Evolutionary conservation across 2,329 filamentous ascomycete species (phyloP), one percentile per base, ranked within the genome.

Genomic region (Ceratocystis eucalypticola): DNA sequence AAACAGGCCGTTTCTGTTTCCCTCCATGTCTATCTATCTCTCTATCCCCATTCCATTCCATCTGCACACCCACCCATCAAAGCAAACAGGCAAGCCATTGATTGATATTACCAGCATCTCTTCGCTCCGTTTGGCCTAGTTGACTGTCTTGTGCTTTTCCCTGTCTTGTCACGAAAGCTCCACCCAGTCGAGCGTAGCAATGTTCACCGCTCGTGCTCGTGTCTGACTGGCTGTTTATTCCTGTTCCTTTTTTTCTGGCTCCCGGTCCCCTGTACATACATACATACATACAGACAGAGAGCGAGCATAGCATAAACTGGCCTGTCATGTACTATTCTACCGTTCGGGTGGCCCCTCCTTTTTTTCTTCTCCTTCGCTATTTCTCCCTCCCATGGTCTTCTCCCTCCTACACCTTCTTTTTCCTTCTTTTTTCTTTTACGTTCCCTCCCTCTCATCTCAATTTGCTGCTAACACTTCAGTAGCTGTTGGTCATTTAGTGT

Each of bases 171-270:
- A 59, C 5, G 12, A 59, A 20, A 37, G 55, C 55, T 59, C 55
- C 55, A 59, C 55, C 55, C 17, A 28, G 22, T 53, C 25, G 3
- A 53, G 15, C 48, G 10, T 25, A 12, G 25, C 55, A 17, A 59
- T 37, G 28, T 59, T 59, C 55, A 59, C 55, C 55, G 55, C 55
- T 59, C 48, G 48, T 53, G 25, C 55, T 59, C 48, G 48, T 53
- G 48, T 28, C 48, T 53, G 55, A 37, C 55, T 59, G 28, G 55
- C 55, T 59, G 55, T 59, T 59, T 59, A 59, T 59, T 59, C 28
- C 30, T 59, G 28, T 59, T 59, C 28, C 53, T 37, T 57, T 59
- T 59, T 59, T 59, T 37, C 28, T 59, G 55, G 28, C 17, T 37
- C 30, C 37, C n/a, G 55, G 30, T 37, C 55, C 55, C 55, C 55